Evolutionary conservation across 805 yeast genomes (phyloP).

Genomic region (Kluyveromyces dobzhanskii): DNA sequence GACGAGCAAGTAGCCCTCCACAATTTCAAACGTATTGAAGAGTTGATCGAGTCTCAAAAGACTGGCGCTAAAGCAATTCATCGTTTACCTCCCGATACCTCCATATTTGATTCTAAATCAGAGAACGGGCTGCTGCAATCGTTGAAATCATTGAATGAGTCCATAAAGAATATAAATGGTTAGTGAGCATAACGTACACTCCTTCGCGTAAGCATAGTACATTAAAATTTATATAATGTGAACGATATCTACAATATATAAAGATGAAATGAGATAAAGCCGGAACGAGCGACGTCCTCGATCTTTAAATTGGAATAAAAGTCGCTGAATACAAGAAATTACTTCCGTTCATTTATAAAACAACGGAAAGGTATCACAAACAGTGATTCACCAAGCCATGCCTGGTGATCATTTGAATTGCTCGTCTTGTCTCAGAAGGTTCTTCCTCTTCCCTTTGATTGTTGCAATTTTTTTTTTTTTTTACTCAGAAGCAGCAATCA

Average conservation of each 20-base stretch:
- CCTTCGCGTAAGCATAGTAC: slow-evolving; percentile 3
- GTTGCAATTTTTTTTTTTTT: neutral
- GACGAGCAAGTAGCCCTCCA: slow-evolving; percentile 7
- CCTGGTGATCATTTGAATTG: too few relatives aligned
- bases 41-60: neutral
- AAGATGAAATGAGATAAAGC: neutral
- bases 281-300: too few relatives aligned
- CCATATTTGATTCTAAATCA: neutral
- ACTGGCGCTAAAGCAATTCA: too few relatives aligned
- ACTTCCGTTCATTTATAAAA: too few relatives aligned
- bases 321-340: too few relatives aligned
- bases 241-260: neutral
- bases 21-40: slow-evolving; percentile 1
- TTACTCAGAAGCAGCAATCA: slow-evolving; percentile 50
- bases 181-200: too few relatives aligned
- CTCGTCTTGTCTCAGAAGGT: too few relatives aligned
- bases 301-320: too few relatives aligned
- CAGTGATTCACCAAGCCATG: too few relatives aligned
- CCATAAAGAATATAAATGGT: neutral
- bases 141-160: slow-evolving; percentile 11
- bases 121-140: slow-evolving; percentile 11
- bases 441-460: neutral
- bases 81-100: too few relatives aligned
- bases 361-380: too few relatives aligned
- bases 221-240: slow-evolving; percentile 4